These are phyloP conservation scores for Pichia sp. DNA, from an alignment of 1,139 yeast species.

Conservation along the genomic window DNA sequence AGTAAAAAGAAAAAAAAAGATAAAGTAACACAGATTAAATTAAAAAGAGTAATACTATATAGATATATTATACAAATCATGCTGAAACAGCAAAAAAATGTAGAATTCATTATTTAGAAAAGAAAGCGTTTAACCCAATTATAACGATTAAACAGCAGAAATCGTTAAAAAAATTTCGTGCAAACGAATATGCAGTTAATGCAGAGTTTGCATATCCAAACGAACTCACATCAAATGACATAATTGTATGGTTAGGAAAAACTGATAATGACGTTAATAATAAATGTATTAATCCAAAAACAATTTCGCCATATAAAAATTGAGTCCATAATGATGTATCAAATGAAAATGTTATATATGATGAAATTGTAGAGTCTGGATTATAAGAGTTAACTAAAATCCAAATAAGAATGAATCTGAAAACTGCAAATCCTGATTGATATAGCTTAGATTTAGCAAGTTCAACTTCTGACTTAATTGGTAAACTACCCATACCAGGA, in stretches of 20 bases:
- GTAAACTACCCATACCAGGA: not conserved
- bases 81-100: not conserved
- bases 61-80: not conserved
- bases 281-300: slow-evolving; percentile 24
- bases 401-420: slow-evolving; percentile 4
- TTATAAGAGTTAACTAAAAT: not conserved
- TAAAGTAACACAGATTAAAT: no score
- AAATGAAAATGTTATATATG: not conserved
- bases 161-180: slow-evolving; percentile 30
- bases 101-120: not conserved
- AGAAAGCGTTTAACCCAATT: slow-evolving; percentile 29
- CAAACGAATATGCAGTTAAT: slow-evolving; percentile 6
- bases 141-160: slow-evolving; percentile 34
- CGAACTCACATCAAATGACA: slow-evolving; percentile 12
- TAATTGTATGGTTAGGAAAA: slow-evolving; percentile 10
- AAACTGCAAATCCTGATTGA: slow-evolving; percentile 7
- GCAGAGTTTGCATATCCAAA: slow-evolving; percentile 9
- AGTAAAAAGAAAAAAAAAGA: no score
- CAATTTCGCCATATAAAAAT: slow-evolving; percentile 21
- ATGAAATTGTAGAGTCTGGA: not conserved
- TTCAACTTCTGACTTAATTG: slow-evolving; percentile 1
- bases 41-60: not conserved
- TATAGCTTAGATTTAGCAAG: slow-evolving; percentile 4
- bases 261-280: not conserved
- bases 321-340: slow-evolving; percentile 5